Evolutionary conservation across 129 eudicot genomes (phyloP), one percentile per base, ranked within the genome.

Genomic region (Chrysanthemum seticuspe): DNA sequence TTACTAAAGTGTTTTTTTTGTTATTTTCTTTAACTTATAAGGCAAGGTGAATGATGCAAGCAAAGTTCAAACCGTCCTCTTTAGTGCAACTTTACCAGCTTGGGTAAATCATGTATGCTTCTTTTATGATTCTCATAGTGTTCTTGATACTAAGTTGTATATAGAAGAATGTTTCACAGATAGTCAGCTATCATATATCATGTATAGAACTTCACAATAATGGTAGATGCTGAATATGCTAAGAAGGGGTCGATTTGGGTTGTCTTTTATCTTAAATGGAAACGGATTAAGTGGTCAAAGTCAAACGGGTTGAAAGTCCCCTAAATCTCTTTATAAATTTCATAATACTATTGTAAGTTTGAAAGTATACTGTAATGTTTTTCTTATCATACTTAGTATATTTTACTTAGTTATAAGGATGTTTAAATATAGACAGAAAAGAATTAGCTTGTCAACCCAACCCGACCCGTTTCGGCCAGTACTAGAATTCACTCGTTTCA

Each of bases 31-130:
- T 5, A 29, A 12, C 21, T 60, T 60, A 0, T 0, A 11, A 93
- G 98, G 99, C 78, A 88, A 95, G 84, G 99, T 95, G 55, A 89
- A 88, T 58, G 97, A 90, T 80, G 87, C 88, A 5, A 88, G 74
- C 76, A 85, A 88, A 81, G 99, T 95, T 69, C 99, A 95, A 83
- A 95, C 99, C 1, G 96, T 95, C 73, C 91, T 95, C 13, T 95
- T 95, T 65, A 95, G 99, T 80, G 99, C 99, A 55, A 95, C 99
- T 51, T 72, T 95, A 77, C 97, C 97, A 15, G 60, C 62, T 19
- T 95, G 99, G 99, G 99, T 95, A 56, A 95, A 95, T 74, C 91
- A 86, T 13, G 99, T 95, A 82, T 31, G 80, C 56, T 10, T 74
- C 5, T 59, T 13, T 5, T 53, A 57, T 4, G 15, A 13, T 72